Base-by-base conservation (phyloP, 2,329 filamentous ascomycete species). In the Talaromyces funiculosus region DNA sequence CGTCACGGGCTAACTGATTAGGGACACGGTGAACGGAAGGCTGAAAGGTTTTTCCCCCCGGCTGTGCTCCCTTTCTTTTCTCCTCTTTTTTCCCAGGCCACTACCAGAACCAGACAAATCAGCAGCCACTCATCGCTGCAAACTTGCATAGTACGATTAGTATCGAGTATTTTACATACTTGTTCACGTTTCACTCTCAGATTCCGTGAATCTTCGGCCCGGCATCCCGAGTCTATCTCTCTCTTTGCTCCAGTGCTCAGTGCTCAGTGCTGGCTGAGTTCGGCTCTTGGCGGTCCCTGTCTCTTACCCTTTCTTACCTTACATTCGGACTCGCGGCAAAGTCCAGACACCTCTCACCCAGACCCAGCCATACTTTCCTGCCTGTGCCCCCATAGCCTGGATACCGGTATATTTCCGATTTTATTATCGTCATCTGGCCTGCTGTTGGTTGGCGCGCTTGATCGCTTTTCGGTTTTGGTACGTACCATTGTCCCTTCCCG, bases 361-460 rank as follows among this genome's bases (percentile, higher is more conserved):
- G 60, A 62, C 60, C 57, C 60, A 62, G 58, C 58, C 61, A 59
- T 45, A 33, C 53, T 62, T 42, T 20, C 47, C n/a, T 51, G 29
- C 57, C 55, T 43, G 53, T 58, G 47, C 55, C 47, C 47, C 29
- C 29, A 51, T 51, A 51, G 47, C 47, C 45, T 51, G 29, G 18
- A 51, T 35, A 51, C 47, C 47, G 54, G 26, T 22, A 8, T 22
- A 24, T 12, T 40, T 45, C 54, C 54, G 26, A 24, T 45, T 16
- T 35, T 37, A 18, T 33, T 33, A 51, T 22, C 31, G 24, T 53
- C 37, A 24, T 24, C 35, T 31, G 31, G 26, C 37, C 47, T 40
- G 10, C 47, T 47, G 37, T n/a, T 42, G 64, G 62, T 60, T 59
- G 49, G 62, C 60, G 29, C 63, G 29, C 47, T 57, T 38, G 20